Base-by-base conservation (phyloP, 2,329 filamentous ascomycete species). In the Fusarium newnesense region DNA sequence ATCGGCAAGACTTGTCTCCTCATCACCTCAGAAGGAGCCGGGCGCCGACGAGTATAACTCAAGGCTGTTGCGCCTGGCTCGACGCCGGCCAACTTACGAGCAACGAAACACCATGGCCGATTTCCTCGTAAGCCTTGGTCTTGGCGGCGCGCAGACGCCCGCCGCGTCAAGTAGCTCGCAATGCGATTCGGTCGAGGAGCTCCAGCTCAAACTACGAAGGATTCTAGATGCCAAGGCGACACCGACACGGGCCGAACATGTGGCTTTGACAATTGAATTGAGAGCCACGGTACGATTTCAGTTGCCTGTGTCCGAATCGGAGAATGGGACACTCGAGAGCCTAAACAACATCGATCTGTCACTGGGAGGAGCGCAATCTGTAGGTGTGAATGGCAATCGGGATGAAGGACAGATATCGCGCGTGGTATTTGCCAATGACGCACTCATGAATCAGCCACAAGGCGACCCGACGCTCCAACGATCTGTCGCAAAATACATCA, bases 381-480 rank as follows among this genome's bases (percentile, higher is more conserved):
- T 72, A 49, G 54, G 60, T 13, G 40, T 62, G 18, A 59, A 73
- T 13, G 50, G 26, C 4, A 69, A 67, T 9, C 65, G 64, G 5
- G 39, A 66, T 4, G 69, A 67, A 26, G 73, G 67, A 16, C 78
- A 77, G n/a, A 62, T 80, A 19, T 77, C 80, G 43, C 83, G 84
- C 54, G 79, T 81, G 12, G 82, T 89, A 24, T 80, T 77, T 19
- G 85, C 83, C 15, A 83, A 82, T 64, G 86, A 89, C 43, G 81
- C 83, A 0, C 71, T 89, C 21, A 80, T 84, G 73, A 85, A 85
- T 72, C 88, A 89, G 78, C 84, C 86, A 0, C 77, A 81, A 40
- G 84, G 87, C 57, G 81, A 88, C 63, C 86, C 87, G 1, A 77
- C 80, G 2, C 78, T 87, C 39, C 89, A 90, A 75, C 84, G 81